These are phyloP conservation scores for Colletotrichum graminicola DNA, from an alignment of 2,329 filamentous ascomycete species.

Conservation along the genomic window DNA sequence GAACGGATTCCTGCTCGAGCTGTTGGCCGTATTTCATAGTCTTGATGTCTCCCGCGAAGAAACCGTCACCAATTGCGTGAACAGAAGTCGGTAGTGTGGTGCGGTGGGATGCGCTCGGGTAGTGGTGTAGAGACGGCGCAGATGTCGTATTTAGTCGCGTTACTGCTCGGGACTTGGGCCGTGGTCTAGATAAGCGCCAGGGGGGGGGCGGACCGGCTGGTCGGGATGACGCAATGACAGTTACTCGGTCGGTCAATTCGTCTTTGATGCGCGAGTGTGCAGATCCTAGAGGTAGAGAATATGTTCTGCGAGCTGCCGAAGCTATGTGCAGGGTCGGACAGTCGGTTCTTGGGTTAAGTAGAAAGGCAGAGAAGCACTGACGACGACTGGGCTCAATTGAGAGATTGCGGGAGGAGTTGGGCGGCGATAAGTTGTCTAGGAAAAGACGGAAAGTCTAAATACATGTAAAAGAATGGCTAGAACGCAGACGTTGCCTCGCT, in stretches of 20 bases:
- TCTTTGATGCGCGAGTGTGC: not conserved
- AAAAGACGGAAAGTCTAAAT: slow-evolving; percentile 37
- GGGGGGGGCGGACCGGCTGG: not conserved
- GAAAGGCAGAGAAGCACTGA: not conserved
- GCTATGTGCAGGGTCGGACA: slow-evolving; percentile 7
- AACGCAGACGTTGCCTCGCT: not conserved
- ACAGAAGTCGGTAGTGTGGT: not conserved
- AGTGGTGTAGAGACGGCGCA: slow-evolving; percentile 25
- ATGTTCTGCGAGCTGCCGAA: not conserved
- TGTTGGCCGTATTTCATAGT: slow-evolving; percentile 83
- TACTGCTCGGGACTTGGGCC: slow-evolving; percentile 21
- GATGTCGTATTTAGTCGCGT: slow-evolving; percentile 36
- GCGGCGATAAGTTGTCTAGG: slow-evolving; percentile 12
- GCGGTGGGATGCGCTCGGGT: not conserved
- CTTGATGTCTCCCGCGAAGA: slow-evolving; percentile 17
- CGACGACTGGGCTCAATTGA: not conserved
- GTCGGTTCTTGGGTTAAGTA: not conserved
- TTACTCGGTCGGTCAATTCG: slow-evolving; percentile 29
- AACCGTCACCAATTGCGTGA: slow-evolving; percentile 33
- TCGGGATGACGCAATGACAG: slow-evolving; percentile 40
- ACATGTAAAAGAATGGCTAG: slow-evolving; percentile 9
- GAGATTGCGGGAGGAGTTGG: slow-evolving; percentile 5
- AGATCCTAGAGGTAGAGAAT: not conserved
- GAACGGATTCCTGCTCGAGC: slow-evolving; percentile 80
- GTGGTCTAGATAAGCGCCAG: slow-evolving; percentile 31